A percentile compares a stretch with the other conserved stretches of the same genome.
Conservation (phyloP, 352 stramenopile genomes). For the Phytophthora constricta region DNA sequence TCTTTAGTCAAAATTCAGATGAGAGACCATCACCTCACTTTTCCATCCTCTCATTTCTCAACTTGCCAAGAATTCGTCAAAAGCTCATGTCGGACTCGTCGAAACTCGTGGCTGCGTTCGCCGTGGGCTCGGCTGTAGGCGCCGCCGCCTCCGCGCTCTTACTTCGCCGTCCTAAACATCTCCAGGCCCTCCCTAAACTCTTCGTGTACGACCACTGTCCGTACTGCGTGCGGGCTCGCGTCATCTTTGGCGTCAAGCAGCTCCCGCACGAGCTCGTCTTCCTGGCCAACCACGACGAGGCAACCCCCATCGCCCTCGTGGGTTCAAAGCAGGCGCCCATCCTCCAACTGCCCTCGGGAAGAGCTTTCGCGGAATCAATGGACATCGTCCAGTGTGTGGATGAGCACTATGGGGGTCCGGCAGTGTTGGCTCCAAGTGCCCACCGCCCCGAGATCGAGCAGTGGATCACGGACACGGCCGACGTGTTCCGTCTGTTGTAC, state of each 20-base stretch:
- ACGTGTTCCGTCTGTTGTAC: constrained; percentile 45
- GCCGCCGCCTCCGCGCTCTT: constrained; percentile 25
- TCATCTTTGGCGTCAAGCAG: constrained; percentile 65
- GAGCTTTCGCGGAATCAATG: constrained; percentile 58
- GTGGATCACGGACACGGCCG: constrained; percentile 50
- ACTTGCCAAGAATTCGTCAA: too few relatives aligned
- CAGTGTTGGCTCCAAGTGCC: constrained; percentile 39
- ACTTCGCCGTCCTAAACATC: constrained; percentile 11
- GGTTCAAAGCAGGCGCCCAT: constrained; percentile 64
- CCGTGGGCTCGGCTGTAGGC: constrained; percentile 31
- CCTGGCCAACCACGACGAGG: constrained; percentile 64
- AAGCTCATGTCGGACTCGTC: constrained; percentile 32
- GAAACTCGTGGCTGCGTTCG: constrained; percentile 36
- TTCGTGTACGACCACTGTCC: constrained; percentile 72
- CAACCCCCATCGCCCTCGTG: constrained; percentile 54
- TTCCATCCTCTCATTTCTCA: too few relatives aligned
- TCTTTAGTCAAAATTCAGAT: too few relatives aligned
- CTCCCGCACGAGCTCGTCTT: constrained; percentile 47
- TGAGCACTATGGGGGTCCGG: constrained; percentile 47
- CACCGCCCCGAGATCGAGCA: constrained; percentile 47
- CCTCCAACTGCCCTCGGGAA: constrained; percentile 47
- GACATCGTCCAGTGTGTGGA: constrained; percentile 76
- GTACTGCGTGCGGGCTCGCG: constrained; percentile 57
- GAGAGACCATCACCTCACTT: too few relatives aligned
- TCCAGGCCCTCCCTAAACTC: constrained; percentile 40